Evolutionary conservation across 1,284 basidiomycete species (phyloP).

Genomic region (Ceraceosorus bombacis): DNA sequence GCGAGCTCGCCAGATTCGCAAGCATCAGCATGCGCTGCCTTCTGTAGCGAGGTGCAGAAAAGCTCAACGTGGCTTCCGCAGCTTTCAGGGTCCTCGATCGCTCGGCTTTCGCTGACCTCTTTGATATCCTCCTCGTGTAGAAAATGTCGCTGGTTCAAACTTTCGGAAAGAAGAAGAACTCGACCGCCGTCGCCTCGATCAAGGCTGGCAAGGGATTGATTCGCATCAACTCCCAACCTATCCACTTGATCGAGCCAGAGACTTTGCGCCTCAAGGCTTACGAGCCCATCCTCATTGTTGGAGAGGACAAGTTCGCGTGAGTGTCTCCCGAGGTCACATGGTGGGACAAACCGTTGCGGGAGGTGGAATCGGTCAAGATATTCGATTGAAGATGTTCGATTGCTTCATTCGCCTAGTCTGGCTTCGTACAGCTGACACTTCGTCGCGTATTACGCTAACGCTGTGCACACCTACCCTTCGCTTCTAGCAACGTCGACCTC

Average conservation of each 20-base stretch:
- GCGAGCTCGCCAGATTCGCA: too few species aligned
- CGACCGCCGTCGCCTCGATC: conserved; percentile 44
- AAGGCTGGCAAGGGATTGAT: conserved; percentile 91
- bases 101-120: too few species aligned
- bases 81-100: too few species aligned
- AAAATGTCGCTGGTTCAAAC: conserved; percentile 13
- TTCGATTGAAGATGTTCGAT: not conserved
- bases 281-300: conserved; percentile 56
- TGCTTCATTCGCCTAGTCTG: too few species aligned
- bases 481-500: conserved; percentile 64
- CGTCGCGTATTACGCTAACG: not conserved
- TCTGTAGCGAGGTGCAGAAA: too few species aligned
- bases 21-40: too few species aligned
- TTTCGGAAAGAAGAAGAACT: conserved; percentile 51
- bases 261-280: conserved; percentile 97
- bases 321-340: conserved; percentile 14
- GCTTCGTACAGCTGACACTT: too few species aligned
- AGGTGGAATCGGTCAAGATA: not conserved
- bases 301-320: conserved; percentile 48
- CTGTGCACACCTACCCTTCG: not conserved
- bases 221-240: conserved; percentile 93
- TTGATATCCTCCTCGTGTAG: too few species aligned
- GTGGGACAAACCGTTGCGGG: not conserved
- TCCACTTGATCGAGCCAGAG: conserved; percentile 79
- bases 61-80: too few species aligned